phyloP scores from a whole-genome alignment of 2,329 filamentous ascomycete species.

The Colletotrichum destructivum region DNA sequence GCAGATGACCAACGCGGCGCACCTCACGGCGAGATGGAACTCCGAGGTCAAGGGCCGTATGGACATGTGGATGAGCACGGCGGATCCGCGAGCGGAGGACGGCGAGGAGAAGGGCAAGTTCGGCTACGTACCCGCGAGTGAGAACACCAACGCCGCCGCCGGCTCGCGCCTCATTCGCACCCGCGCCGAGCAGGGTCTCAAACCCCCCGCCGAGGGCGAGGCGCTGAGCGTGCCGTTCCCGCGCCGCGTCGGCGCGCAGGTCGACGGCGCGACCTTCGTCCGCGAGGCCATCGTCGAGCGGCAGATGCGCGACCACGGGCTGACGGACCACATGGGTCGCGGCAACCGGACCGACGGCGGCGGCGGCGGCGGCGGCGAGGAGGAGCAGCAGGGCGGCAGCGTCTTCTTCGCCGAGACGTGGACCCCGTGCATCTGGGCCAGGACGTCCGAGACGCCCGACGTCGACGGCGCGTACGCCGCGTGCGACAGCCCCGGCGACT shows the following conservation, averaged over 20 bases:
- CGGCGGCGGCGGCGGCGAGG: no score
- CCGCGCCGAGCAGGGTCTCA: neutral
- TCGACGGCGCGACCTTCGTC: slow-evolving; percentile 58
- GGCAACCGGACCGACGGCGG: slow-evolving; percentile 52
- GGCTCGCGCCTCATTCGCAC: neutral
- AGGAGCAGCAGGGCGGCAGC: slow-evolving; percentile 48
- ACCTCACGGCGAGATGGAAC: slow-evolving; percentile 68
- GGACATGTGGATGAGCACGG: slow-evolving; percentile 59
- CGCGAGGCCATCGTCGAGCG: slow-evolving; percentile 63
- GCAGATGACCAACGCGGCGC: slow-evolving; percentile 68
- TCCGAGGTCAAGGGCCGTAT: slow-evolving; percentile 56
- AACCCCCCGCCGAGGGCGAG: slow-evolving; percentile 34
- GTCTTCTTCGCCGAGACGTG: slow-evolving; percentile 59
- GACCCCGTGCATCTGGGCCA: slow-evolving; percentile 57
- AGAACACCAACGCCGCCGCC: neutral
- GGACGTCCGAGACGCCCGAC: slow-evolving; percentile 37
- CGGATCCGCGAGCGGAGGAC: slow-evolving; percentile 40
- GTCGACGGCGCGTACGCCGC: slow-evolving; percentile 19
- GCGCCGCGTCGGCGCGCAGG: slow-evolving; percentile 59
- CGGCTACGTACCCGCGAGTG: slow-evolving; percentile 7
- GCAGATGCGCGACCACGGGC: slow-evolving; percentile 59
- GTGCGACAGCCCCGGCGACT: slow-evolving; percentile 61
- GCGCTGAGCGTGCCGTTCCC: slow-evolving; percentile 53
- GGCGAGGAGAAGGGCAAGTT: slow-evolving; percentile 26
- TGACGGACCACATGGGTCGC: slow-evolving; percentile 60